phyloP scores from a whole-genome alignment of 169 alveolate species.

The Babesia caballi region DNA sequence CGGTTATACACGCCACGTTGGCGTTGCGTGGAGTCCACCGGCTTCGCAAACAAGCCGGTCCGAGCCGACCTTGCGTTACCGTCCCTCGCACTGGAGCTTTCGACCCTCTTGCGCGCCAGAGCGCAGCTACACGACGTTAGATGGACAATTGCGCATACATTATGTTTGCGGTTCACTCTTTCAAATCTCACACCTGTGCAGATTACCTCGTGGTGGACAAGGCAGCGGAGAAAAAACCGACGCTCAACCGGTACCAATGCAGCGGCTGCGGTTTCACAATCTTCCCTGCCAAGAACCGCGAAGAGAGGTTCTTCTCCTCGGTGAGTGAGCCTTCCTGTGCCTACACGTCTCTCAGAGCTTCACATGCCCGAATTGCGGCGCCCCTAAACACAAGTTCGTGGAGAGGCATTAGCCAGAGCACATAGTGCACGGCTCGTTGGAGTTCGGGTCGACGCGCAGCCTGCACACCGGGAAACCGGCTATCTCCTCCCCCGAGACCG shows the following conservation, averaged over 20 bases:
- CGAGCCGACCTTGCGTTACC: too few relatives aligned
- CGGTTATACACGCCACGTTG: too few relatives aligned
- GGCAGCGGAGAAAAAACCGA: not conserved
- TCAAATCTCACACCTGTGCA: not conserved
- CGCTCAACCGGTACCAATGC: constrained; percentile 65
- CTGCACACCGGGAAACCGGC: constrained; percentile 48
- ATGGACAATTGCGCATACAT: too few relatives aligned
- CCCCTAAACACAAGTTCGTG: constrained; percentile 52
- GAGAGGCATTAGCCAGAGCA: constrained; percentile 70
- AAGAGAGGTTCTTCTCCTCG: constrained; percentile 68
- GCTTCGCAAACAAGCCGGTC: too few relatives aligned
- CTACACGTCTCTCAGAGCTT: constrained; percentile 32
- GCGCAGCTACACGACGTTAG: too few relatives aligned
- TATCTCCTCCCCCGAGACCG: constrained; percentile 36
- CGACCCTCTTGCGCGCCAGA: too few relatives aligned
- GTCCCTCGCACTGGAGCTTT: too few relatives aligned
- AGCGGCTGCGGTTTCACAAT: constrained; percentile 71
- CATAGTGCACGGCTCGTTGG: constrained; percentile 74
- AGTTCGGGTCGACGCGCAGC: constrained; percentile 49
- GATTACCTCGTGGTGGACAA: constrained; percentile 14
- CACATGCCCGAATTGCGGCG: constrained; percentile 68
- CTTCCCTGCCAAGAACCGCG: constrained; percentile 77
- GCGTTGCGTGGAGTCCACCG: too few relatives aligned
- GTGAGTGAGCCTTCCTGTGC: constrained; percentile 27
- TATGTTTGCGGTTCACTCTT: too few relatives aligned